These are phyloP conservation scores for Tolypocladium capitatum DNA, from an alignment of 2,329 filamentous ascomycete genomes.

Conservation along the genomic window DNA sequence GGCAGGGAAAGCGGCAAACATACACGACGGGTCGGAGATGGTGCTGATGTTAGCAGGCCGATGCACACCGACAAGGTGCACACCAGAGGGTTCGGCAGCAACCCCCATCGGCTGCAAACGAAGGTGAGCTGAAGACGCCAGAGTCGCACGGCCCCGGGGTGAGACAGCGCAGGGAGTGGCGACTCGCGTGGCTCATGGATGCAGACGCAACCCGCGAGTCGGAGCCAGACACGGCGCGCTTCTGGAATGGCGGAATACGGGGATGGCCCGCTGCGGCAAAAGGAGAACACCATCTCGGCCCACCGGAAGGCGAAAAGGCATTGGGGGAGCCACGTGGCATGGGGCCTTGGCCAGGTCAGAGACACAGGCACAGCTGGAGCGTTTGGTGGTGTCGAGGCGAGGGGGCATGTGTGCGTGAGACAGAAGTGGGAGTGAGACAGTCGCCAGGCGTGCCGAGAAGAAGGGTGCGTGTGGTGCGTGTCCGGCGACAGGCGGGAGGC, in stretches of 20 bases:
- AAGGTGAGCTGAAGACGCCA: neutral
- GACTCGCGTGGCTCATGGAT: neutral
- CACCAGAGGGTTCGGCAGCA: neutral
- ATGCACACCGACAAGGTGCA: neutral
- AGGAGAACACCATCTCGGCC: too few species aligned
- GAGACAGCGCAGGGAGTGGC: neutral
- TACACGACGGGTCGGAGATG: neutral
- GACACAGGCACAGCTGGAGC: neutral
- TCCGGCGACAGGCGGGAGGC: neutral
- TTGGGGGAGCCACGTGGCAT: neutral
- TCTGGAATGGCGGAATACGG: too few species aligned
- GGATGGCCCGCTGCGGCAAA: too few species aligned
- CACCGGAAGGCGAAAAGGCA: neutral
- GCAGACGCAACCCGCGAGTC: neutral
- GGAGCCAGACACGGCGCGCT: neutral
- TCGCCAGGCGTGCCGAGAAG: too few species aligned
- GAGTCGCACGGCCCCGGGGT: neutral
- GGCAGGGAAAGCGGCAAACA: neutral
- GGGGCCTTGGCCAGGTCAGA: neutral
- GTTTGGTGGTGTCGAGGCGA: neutral
- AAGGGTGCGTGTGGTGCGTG: neutral
- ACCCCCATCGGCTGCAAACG: neutral
- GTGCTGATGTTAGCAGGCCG: neutral
- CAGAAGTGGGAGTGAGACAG: too few species aligned
- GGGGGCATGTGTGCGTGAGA: too few species aligned